Evolutionary conservation across 2,329 filamentous ascomycete species (phyloP).

Genomic region (Volutella citrinella): DNA sequence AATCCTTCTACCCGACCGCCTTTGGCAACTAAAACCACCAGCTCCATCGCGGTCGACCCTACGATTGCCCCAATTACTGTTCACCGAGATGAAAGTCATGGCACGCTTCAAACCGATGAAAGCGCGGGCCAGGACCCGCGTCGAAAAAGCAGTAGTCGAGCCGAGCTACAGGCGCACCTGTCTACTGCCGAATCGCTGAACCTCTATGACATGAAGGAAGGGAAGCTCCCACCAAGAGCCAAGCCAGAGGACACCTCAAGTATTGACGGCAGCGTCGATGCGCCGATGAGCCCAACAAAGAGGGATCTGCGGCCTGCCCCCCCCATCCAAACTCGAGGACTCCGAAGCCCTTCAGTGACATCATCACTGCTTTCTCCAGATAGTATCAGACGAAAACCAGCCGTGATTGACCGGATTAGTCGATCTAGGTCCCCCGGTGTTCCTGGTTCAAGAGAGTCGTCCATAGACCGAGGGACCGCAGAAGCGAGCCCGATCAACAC

Average conservation of each 20-base stretch:
- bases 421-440: constrained; percentile 41
- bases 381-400: constrained; percentile 42
- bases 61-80: constrained; percentile 50
- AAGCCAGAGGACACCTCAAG: constrained; percentile 43
- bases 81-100: constrained; percentile 45
- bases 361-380: constrained; percentile 36
- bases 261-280: constrained; percentile 43
- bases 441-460: constrained; percentile 55
- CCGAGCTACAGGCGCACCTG: constrained; percentile 37
- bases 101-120: constrained; percentile 41
- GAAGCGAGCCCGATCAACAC: constrained; percentile 57
- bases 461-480: constrained; percentile 53
- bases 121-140: constrained; percentile 33
- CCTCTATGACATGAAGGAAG: constrained; percentile 38
- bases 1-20: constrained; percentile 36
- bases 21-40: constrained; percentile 41
- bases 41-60: constrained; percentile 38
- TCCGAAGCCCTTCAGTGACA: constrained; percentile 31
- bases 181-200: constrained; percentile 33
- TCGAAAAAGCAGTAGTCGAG: constrained; percentile 42
- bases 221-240: constrained; percentile 31
- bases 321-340: constrained; percentile 33
- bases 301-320: constrained; percentile 29
- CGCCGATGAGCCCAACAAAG: constrained; percentile 43
- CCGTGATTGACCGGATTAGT: constrained; percentile 55